Base-by-base conservation (phyloP, 2,329 filamentous ascomycete genomes). In the Helotiales sp. region DNA sequence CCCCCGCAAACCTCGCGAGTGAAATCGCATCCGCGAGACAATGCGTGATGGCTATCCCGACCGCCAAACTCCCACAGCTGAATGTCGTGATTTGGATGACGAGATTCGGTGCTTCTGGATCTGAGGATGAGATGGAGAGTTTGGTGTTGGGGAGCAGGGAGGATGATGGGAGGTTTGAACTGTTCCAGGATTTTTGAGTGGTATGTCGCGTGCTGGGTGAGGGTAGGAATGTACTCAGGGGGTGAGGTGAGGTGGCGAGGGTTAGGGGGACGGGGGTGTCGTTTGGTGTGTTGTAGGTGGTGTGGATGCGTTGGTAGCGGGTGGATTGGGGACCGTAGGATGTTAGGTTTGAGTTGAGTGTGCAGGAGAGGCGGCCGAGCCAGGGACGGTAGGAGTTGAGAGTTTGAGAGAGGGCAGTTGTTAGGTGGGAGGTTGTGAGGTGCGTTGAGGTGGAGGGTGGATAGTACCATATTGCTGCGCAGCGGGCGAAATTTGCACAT, bases 401-500 rank as follows among this genome's bases (percentile, higher is more conserved):
- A 0, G 80, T 79, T 22, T 76, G 72, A 1, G 72, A 65, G 26
- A 83, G 78, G 2, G 79, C 74, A 1, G 26, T 30, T 59, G 71
- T 65, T 10, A 76, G 65, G 40, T 71, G 32, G 17, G 71, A 64
- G 0, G 71, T 50, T 45, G 57, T 17, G 15, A 43, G 34, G 11
- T 15, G 10, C 15, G 34, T n/a, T 20, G 55, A 17, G 20, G 57
- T 63, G 20, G 74, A 74, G 50, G 76, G 72, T 37, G 82, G 75
- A 64, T 77, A 84, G 7, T 83, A 77, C 82, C 82, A 84, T 20
- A 83, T 78, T 3, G 80, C 81, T 22, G 77, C 79, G 7, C 80
- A 80, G 4, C 77, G 69, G 1, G 77, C 63, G 67, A 82, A 84
- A 3, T 79, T 74, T 2, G 79, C 79, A 10, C 80, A 79, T 0